phyloP scores from a whole-genome alignment of 768 basidiomycete species.

The Exidia glandulosa region DNA sequence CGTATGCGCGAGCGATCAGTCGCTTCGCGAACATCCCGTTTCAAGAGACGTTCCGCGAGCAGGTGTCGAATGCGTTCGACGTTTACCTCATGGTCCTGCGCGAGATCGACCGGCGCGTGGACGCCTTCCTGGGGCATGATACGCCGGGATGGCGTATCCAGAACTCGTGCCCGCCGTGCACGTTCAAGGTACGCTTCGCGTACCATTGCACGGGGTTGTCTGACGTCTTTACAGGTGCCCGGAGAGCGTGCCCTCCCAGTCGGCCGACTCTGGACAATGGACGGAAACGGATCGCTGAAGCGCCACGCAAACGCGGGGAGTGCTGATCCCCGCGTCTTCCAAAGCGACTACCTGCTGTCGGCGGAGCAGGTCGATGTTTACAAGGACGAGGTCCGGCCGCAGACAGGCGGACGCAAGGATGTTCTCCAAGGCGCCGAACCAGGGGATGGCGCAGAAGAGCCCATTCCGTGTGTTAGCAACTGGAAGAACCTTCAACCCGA shows the following conservation, averaged over 20 bases:
- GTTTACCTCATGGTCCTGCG: slow-evolving; percentile 15
- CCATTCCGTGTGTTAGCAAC: neutral
- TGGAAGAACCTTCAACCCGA: neutral
- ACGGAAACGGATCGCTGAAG: slow-evolving; percentile 11
- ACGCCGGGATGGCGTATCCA: slow-evolving; percentile 6
- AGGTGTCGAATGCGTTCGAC: slow-evolving; percentile 18
- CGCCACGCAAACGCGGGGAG: neutral
- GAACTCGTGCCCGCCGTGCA: slow-evolving; percentile 9
- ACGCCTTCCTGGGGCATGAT: slow-evolving; percentile 8
- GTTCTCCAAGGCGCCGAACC: neutral
- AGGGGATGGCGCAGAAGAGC: neutral
- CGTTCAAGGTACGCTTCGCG: neutral
- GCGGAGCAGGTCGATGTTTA: neutral
- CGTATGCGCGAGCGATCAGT: neutral
- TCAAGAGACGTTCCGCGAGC: slow-evolving; percentile 5
- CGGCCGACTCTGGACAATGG: slow-evolving; percentile 5
- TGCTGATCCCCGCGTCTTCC: neutral
- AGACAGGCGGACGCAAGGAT: neutral
- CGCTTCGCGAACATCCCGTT: neutral
- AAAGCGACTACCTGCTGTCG: neutral
- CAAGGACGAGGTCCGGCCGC: neutral
- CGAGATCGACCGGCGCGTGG: slow-evolving; percentile 7
- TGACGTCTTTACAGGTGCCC: neutral
- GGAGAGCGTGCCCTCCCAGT: neutral
- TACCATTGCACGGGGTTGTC: neutral